Evolutionary conservation across 1,284 basidiomycete species (phyloP), one percentile per base, ranked within the genome.

Genomic region (Cutaneotrichosporon sp.): DNA sequence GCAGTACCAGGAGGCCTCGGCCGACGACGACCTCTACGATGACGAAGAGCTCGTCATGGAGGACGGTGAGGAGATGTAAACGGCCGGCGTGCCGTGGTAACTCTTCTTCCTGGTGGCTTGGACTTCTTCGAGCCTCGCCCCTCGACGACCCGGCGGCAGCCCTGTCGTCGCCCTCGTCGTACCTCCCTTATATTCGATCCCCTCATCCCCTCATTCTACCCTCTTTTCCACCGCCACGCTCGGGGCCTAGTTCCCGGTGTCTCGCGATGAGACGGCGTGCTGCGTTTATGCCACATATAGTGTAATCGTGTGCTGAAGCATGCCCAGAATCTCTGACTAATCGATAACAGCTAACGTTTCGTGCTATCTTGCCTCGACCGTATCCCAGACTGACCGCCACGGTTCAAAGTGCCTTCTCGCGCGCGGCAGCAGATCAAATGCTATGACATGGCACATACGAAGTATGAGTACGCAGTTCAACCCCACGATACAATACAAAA

Each of bases 1-100:
- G 34, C 91, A 96, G 78, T 96, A 96, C 82, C 90, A 94, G 79
- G 90, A 92, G 72, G 91, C 92, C 29, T 65, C 69, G 25, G 68
- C 72, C 60, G 75, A 78, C 47, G 77, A 78, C 55, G 74, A 79
- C 62, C 65, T 75, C 51, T 75, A 72, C 70, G 75, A 75, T 53
- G 74, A 75, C 49, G 72, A 76, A 61, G 70, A 70, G 59, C 64
- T 70, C 46, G 57, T 59, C 32, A 51, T 68, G 43, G 72, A 66
- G 52, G 70, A 71, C 55, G 71, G 69, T 59, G 63, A 65, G 57
- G 61, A 64, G 58, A 57, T 29, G 24, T 7, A 29, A 11, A 26
- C 7, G 17, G 14, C 27, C 51, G n/a, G n/a, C n/a, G n/a, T n/a
- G n/a, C n/a, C n/a, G n/a, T n/a, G n/a, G n/a, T n/a, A n/a, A n/a